A percentile compares a stretch with the other conserved stretches of the same genome.
Evolutionary conservation across 2,329 filamentous ascomycete genomes (phyloP).

Genomic region (Fusarium secorum): DNA sequence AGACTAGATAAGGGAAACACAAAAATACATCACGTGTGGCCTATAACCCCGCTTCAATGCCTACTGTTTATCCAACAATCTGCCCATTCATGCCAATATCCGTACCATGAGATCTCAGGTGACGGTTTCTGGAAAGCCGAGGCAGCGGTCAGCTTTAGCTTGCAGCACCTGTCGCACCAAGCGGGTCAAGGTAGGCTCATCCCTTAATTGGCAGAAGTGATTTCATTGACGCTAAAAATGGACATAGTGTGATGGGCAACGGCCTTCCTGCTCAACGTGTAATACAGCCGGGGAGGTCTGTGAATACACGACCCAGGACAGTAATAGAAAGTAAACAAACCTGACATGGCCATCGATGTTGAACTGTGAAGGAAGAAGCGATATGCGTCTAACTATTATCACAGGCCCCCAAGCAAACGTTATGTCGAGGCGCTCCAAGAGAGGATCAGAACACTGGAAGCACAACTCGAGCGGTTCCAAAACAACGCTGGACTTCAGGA

Average conservation of each 20-base stretch:
- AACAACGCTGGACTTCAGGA: fast-evolving
- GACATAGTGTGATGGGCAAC: not conserved
- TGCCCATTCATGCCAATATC: not conserved
- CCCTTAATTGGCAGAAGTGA: too few species aligned
- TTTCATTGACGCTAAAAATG: not conserved
- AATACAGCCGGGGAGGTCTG: not conserved
- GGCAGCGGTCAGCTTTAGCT: not conserved
- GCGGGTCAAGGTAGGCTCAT: not conserved
- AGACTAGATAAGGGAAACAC: not conserved
- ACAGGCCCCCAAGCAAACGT: not conserved
- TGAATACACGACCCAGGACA: not conserved
- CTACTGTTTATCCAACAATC: not conserved
- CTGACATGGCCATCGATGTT: fast-evolving
- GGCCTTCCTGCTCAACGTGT: not conserved
- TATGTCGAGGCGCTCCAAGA: not conserved
- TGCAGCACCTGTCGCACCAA: not conserved
- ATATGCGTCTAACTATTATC: not conserved
- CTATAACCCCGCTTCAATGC: not conserved
- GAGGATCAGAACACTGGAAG: not conserved
- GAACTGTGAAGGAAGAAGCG: fast-evolving
- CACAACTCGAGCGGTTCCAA: not conserved
- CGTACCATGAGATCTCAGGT: not conserved
- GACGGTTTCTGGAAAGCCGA: not conserved
- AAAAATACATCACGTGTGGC: not conserved
- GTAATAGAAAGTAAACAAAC: not conserved